phyloP scores from a whole-genome alignment of 2,329 filamentous ascomycete genomes.

The Bertia moriformis region DNA sequence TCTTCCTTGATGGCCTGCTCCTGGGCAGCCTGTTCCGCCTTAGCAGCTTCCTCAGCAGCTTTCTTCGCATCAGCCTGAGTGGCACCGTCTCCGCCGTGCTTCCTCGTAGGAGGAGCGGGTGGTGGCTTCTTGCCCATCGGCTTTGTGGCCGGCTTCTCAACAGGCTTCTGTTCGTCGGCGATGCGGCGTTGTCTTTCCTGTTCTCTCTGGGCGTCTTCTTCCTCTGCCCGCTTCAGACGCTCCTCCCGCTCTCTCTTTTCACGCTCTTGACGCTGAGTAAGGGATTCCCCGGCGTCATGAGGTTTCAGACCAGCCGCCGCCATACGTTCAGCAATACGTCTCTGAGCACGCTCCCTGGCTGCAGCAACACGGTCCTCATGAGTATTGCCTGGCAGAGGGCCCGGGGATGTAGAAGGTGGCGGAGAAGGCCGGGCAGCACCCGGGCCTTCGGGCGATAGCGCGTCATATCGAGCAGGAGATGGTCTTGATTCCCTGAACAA shows the following conservation, averaged over 20 bases:
- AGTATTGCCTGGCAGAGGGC: constrained; percentile 74
- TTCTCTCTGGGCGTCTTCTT: constrained; percentile 81
- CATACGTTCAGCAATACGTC: constrained; percentile 89
- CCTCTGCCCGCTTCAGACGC: constrained; percentile 76
- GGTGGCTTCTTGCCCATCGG: constrained; percentile 20
- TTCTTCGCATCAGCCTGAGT: constrained; percentile 37
- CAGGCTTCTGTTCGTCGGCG: constrained; percentile 57
- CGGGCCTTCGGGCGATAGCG: neutral
- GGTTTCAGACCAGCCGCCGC: constrained; percentile 81
- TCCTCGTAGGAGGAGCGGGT: constrained; percentile 56
- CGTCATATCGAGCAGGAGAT: neutral
- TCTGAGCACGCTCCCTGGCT: constrained; percentile 92
- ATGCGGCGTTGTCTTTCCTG: constrained; percentile 72
- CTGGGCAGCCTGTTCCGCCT: constrained; percentile 41
- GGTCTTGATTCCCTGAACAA: neutral
- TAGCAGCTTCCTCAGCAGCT: constrained; percentile 33
- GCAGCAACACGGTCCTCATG: constrained; percentile 88
- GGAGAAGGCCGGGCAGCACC: constrained; percentile 32
- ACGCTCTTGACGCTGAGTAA: constrained; percentile 73
- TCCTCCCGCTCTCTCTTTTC: constrained; percentile 79
- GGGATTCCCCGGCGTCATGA: constrained; percentile 60
- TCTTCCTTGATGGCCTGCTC: constrained; percentile 54
- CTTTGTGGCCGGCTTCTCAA: constrained; percentile 38
- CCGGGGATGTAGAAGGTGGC: constrained; percentile 36
- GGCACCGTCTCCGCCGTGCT: constrained; percentile 60